phyloP scores from a whole-genome alignment of 129 eudicot genomes.

The Scalesia atractyloides region DNA sequence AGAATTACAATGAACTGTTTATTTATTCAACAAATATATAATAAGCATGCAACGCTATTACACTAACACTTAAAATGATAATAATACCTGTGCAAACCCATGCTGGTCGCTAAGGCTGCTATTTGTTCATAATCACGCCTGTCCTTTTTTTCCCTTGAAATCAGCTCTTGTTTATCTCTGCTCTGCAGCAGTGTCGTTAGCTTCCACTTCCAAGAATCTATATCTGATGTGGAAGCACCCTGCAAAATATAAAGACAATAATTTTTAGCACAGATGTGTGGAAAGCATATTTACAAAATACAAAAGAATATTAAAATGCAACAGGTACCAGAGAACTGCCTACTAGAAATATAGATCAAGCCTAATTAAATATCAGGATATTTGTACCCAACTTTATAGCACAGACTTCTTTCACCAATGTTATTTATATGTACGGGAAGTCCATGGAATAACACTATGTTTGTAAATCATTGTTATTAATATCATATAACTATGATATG shows the following conservation, averaged over 20 bases:
- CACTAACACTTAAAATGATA: neutral
- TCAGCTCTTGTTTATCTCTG: conserved; percentile 63
- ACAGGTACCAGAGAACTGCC: neutral
- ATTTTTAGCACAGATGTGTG: neutral
- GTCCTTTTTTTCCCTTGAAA: conserved; percentile 84
- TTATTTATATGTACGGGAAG: neutral
- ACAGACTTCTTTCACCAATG: neutral
- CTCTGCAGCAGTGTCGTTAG: conserved; percentile 41
- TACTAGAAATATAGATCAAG: neutral
- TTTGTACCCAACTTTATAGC: neutral
- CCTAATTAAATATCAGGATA: conserved; percentile 1
- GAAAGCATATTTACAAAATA: conserved; percentile 13
- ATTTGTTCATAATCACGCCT: conserved; percentile 75
- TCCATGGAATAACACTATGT: neutral
- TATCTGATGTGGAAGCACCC: conserved; percentile 49
- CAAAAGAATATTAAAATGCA: neutral
- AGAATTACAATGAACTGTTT: conserved; percentile 8
- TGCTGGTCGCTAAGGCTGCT: conserved; percentile 62
- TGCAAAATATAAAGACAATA: conserved; percentile 25
- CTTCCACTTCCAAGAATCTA: conserved; percentile 64
- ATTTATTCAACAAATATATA: conserved; percentile 12
- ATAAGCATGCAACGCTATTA: neutral
- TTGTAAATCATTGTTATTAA: neutral
- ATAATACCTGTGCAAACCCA: conserved; percentile 82
- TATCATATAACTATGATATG: neutral